phyloP scores from a whole-genome alignment of 495 filamentous ascomycete species.

The Podospora pseudocomata region DNA sequence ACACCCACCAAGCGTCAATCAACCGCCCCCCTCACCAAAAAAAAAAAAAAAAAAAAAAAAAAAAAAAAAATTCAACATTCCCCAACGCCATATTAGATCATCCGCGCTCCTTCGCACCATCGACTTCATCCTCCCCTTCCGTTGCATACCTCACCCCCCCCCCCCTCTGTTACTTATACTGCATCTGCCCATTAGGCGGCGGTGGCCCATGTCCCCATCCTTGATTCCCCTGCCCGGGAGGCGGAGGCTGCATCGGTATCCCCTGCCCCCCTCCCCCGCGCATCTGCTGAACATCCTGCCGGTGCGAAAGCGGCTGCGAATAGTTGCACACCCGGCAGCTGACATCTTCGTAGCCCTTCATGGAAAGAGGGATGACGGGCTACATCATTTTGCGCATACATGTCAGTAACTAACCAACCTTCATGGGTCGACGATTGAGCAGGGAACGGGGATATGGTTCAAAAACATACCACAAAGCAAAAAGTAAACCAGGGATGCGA shows the following conservation, averaged over 20 bases:
- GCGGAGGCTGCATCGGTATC: slow-evolving; percentile 43
- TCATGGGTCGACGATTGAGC: background rate
- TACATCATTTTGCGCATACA: slow-evolving; percentile 10
- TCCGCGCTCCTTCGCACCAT: background rate
- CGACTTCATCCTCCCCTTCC: background rate
- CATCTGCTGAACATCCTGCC: slow-evolving; percentile 49
- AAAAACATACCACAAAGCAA: slow-evolving; percentile 49
- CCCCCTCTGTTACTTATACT: slow-evolving; percentile 26
- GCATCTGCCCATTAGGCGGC: slow-evolving; percentile 36
- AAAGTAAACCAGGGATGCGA: slow-evolving; percentile 57
- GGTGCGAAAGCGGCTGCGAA: slow-evolving; percentile 51
- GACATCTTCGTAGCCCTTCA: slow-evolving; percentile 54
- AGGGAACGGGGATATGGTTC: background rate
- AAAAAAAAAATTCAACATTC: background rate
- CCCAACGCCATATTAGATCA: background rate
- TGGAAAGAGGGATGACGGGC: slow-evolving; percentile 54
- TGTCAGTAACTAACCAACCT: background rate
- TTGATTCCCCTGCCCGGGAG: slow-evolving; percentile 18
- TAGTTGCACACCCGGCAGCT: slow-evolving; percentile 54
- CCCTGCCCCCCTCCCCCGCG: slow-evolving; percentile 38
- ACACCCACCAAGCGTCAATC: background rate
- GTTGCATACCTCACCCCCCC: background rate
- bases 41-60: too few species aligned
- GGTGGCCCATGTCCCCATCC: slow-evolving; percentile 29
- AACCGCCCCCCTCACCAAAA: background rate